These are phyloP conservation scores for Penicillium italicum DNA, from an alignment of 2,329 filamentous ascomycete species.

Conservation along the genomic window DNA sequence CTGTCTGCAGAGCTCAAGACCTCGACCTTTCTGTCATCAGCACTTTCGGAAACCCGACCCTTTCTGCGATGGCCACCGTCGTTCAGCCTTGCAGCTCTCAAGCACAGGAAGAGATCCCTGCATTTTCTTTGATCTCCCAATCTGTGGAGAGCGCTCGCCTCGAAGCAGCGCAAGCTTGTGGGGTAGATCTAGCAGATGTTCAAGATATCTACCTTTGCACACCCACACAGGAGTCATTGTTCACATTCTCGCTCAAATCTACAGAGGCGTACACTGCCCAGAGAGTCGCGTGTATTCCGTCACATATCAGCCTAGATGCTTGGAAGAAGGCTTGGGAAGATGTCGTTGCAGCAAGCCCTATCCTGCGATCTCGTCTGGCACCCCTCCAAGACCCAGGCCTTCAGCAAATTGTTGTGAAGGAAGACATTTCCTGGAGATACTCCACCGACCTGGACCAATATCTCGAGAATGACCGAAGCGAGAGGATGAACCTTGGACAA, in stretches of 20 bases:
- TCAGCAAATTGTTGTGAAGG: conserved; percentile 37
- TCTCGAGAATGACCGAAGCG: conserved; percentile 24
- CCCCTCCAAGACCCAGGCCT: conserved; percentile 35
- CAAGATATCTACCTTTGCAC: conserved; percentile 45
- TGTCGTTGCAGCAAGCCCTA: conserved; percentile 40
- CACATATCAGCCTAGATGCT: conserved; percentile 32
- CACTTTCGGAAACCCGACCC: conserved; percentile 34
- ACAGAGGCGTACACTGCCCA: conserved; percentile 47
- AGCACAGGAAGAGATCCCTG: conserved; percentile 22
- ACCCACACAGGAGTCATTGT: conserved; percentile 42
- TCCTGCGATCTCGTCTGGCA: conserved; percentile 47
- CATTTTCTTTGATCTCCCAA: conserved; percentile 35
- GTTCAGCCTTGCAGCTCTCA: conserved; percentile 29
- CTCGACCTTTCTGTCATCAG: conserved; percentile 36
- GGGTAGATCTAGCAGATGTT: conserved; percentile 25
- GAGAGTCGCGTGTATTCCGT: conserved; percentile 38
- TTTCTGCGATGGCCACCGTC: conserved; percentile 44
- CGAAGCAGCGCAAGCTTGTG: conserved; percentile 40
- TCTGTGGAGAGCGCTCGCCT: conserved; percentile 30
- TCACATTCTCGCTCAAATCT: conserved; percentile 46
- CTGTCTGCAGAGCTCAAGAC: conserved; percentile 29
- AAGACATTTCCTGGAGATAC: conserved; percentile 32
- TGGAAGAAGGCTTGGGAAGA: conserved; percentile 47
- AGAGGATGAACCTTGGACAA: conserved; percentile 35
- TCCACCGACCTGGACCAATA: conserved; percentile 25